Evolutionary conservation across 352 stramenopile genomes (phyloP).

Genomic region (Phytophthora cajani): DNA sequence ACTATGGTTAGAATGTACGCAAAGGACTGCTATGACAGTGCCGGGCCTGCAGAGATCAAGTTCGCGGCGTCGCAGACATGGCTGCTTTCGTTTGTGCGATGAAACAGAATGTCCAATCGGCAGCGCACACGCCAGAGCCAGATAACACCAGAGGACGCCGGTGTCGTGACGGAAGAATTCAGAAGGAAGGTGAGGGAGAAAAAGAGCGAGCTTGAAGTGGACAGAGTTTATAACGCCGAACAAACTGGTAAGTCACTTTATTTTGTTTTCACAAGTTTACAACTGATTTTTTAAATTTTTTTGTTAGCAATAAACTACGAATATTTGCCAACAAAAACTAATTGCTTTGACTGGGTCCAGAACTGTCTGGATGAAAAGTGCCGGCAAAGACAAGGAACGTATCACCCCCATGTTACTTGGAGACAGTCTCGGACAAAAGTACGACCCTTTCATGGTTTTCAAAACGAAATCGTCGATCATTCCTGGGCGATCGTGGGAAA

Average conservation of each 20-base stretch:
- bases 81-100: not conserved
- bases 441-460: not conserved
- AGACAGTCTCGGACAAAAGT: not conserved
- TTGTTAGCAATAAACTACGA: too few relatives aligned
- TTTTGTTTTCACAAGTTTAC: not conserved
- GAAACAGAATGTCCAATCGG: not conserved
- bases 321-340: too few relatives aligned
- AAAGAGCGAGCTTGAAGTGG: not conserved
- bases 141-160: constrained; percentile 1
- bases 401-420: too few relatives aligned
- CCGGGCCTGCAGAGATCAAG: not conserved
- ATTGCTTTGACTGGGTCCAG: too few relatives aligned
- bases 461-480: not conserved
- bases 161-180: not conserved
- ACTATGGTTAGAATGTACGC: constrained; percentile 10
- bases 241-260: not conserved
- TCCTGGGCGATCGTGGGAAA: not conserved
- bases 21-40: constrained; percentile 12
- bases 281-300: too few relatives aligned
- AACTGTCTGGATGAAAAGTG: too few relatives aligned
- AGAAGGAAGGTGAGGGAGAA: not conserved
- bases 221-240: not conserved
- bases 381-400: too few relatives aligned
- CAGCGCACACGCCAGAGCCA: not conserved
- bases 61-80: constrained; percentile 7